Base-by-base conservation (phyloP, 306 rosid genomes). In the Trifolium dubium region DNA sequence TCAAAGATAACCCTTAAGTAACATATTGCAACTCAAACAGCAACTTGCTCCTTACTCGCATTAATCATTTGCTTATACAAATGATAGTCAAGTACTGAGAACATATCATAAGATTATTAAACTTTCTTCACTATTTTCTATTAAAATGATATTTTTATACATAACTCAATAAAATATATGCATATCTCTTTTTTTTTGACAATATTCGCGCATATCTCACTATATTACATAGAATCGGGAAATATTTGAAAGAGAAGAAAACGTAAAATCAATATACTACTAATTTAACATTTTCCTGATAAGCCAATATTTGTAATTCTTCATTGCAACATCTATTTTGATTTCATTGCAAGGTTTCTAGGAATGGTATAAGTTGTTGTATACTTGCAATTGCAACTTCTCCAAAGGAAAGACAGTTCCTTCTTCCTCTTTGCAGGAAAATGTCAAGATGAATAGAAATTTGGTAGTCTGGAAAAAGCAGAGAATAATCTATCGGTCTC, bases 381-480 rank as follows among this genome's bases (percentile, higher is more conserved):
- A 60, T 62, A 44, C 79, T 39, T 17, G 72, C 56, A 82, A 71
- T 39, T 17, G 72, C 56, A 82, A 71, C 74, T 64, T 77, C 82
- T 59, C 80, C 81, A 44, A 72, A 39, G 69, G 81, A 73, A 68
- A 50, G 35, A 32, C 79, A 59, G 53, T 30, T 71, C 79, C 79
- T 73, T 73, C 83, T 83, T 84, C 79, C 79, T 79, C 59, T 72
- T 4, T n/a, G 5, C 29, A 39, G 73, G 67, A 64, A 35, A 69
- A 59, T 71, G 54, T 83, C 65, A 64, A 71, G 76, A 67, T 76
- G 63, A 79, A 74, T 67, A 43, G 47, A n/a, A 64, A 31, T 58
- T 76, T 66, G 79, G 56, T 84, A 82, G 72, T 83, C 74, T 15
- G 82, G 77, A 72, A 67, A 67, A 83, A 64, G 80, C 78, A 39